Evolutionary conservation across 2,329 filamentous ascomycete genomes (phyloP), one percentile per base, ranked within the genome.

Genomic region (Zymoseptoria tritici): DNA sequence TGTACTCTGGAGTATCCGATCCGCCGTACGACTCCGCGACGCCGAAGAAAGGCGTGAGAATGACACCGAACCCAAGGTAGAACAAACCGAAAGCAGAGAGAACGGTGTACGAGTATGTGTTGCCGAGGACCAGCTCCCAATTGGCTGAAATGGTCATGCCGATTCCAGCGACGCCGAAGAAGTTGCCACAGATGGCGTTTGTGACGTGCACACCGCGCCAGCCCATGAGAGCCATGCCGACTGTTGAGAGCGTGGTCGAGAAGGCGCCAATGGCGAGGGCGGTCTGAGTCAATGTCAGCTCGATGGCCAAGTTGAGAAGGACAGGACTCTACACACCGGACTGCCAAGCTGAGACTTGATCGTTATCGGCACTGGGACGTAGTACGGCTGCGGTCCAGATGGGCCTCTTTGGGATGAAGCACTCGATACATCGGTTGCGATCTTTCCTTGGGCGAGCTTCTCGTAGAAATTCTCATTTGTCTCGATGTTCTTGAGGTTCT

Each of bases 31-130:
- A 71, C 7, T 74, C 73, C 5, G 71, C 65, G 6, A 82, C 74
- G 0, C 79, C 78, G 60, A 81, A 79, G 0, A 73, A 67, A 1
- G 79, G 79, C 0, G 77, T 80, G 4, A 80, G 61, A 20, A 81
- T 76, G 3, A 78, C 76, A 4, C 78, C 79, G 52, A 78, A 81
- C 1, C 79, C 79, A 20, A 74, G 75, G 57, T 81, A 81, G 65
- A 81, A 82, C 16, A 81, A 72, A 77, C 81, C 80, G 60, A 84
- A 84, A 6, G 80, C 81, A 60, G 78, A 79, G 42, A 83, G 76
- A 0, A 82, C 79, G 0, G 80, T 83, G 58, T 84, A 83, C 0
- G 75, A 75, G 58, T 81, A 71, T 0, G 77, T 78, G 56, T 83
- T 83, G 0, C 81, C 81, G 9, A 77, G 71, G 0, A 79, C 76